A percentile compares a stretch with the other conserved stretches of the same genome.
phyloP scores from a whole-genome alignment of 148 eudicot genomes.

The Arbutus unedo region DNA sequence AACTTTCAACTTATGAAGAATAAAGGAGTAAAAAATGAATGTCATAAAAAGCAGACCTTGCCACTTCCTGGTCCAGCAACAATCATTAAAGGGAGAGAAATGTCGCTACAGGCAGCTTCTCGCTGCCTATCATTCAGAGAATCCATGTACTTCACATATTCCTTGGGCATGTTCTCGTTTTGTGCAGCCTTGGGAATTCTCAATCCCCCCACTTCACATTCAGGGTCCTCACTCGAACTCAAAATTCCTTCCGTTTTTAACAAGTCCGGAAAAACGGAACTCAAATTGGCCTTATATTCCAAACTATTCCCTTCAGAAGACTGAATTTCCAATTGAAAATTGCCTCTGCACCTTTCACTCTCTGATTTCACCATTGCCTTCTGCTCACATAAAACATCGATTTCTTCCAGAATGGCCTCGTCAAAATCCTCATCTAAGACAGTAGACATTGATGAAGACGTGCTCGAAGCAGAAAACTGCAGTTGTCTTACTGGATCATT shows the following conservation, averaged over 20 bases:
- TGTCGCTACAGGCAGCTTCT: conserved; percentile 84
- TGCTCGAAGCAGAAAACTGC: conserved; percentile 22
- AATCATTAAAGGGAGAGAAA: conserved; percentile 77
- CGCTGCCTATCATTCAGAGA: conserved; percentile 70
- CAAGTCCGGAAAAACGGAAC: conserved; percentile 21
- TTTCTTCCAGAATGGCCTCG: conserved; percentile 56
- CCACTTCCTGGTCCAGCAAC: conserved; percentile 99
- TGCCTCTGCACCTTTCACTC: conserved; percentile 20
- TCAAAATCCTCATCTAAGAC: conserved; percentile 65
- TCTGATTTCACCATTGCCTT: conserved; percentile 29
- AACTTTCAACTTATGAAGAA: conserved; percentile 1
- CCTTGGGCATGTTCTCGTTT: conserved; percentile 48
- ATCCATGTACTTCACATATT: conserved; percentile 58
- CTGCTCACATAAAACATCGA: conserved; percentile 68
- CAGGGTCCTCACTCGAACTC: conserved; percentile 23
- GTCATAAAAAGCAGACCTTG: conserved; percentile 48
- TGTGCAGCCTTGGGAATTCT: conserved; percentile 19
- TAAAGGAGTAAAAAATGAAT: not conserved
- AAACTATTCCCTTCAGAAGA: conserved; percentile 19
- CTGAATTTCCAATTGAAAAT: conserved; percentile 16
- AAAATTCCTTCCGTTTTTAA: conserved; percentile 26
- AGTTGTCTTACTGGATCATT: conserved; percentile 23
- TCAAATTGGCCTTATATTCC: conserved; percentile 21
- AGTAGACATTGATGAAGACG: conserved; percentile 28
- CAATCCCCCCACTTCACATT: conserved; percentile 18